A percentile compares a stretch with the other conserved stretches of the same genome.
phyloP scores from a whole-genome alignment of 208 protist genomes.

The Acanthamoeba sp. region DNA sequence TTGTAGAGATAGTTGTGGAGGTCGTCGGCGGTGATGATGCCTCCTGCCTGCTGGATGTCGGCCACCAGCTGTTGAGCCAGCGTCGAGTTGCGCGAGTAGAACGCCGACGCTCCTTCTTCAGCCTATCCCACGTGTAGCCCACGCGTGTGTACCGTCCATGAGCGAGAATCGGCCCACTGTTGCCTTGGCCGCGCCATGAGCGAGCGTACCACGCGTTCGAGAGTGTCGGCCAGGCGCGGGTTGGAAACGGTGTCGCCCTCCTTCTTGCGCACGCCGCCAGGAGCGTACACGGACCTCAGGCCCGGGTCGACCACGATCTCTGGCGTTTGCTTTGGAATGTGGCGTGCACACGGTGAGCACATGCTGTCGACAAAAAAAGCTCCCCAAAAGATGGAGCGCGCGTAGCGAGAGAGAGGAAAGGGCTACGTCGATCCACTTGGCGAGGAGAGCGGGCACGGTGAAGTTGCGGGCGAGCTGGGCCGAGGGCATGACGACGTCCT shows the following conservation, averaged over 20 bases:
- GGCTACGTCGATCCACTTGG: slow-evolving; percentile 26
- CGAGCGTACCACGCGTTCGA: neutral
- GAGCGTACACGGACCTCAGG: neutral
- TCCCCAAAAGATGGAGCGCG: neutral
- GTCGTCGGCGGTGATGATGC: slow-evolving; percentile 32
- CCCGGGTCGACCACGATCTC: slow-evolving; percentile 14
- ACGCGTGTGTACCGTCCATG: neutral
- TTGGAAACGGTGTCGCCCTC: neutral
- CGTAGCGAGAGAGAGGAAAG: neutral
- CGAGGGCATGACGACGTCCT: neutral
- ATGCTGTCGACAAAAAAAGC: neutral
- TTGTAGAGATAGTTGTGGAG: slow-evolving; percentile 5
- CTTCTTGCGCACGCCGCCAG: neutral
- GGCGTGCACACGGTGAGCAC: too few species aligned
- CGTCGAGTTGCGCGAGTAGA: neutral
- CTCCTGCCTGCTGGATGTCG: neutral
- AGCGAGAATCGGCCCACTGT: neutral
- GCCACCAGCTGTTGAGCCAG: slow-evolving; percentile 5
- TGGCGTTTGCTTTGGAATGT: neutral
- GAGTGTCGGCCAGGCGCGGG: slow-evolving; percentile 13
- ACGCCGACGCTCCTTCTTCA: neutral
- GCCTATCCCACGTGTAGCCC: neutral
- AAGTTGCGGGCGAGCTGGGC: neutral
- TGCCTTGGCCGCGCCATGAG: neutral
- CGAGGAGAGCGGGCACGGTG: neutral